Conservation (phyloP, 306 rosid species). For the Leucaena leucocephala region DNA sequence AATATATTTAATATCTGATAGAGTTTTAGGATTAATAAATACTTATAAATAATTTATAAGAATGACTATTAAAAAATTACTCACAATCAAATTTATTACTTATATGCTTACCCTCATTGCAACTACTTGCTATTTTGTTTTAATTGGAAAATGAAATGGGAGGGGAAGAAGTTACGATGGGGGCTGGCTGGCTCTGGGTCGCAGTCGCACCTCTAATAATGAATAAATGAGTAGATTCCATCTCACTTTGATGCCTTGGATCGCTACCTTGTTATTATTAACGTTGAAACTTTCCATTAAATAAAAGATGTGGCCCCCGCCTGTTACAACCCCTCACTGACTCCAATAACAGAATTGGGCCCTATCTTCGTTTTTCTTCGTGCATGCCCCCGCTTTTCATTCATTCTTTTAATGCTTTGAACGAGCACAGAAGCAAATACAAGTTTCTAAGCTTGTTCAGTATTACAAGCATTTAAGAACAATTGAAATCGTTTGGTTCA, state of each 20-base stretch:
- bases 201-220: conserved; percentile 20
- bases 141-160: too few relatives aligned
- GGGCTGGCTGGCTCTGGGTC: neutral
- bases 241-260: conserved; percentile 26
- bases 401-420: neutral
- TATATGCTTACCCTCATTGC: too few relatives aligned
- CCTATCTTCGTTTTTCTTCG: neutral
- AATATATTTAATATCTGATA: too few relatives aligned
- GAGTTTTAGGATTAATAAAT: too few relatives aligned
- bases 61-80: too few relatives aligned
- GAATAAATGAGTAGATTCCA: conserved; percentile 42
- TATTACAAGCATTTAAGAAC: neutral
- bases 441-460: neutral
- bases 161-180: conserved; percentile 13
- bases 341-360: neutral
- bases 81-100: too few relatives aligned
- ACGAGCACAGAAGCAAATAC: neutral
- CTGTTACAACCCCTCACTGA: conserved; percentile 15
- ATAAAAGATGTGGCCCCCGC: conserved; percentile 26
- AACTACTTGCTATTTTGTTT: too few relatives aligned
- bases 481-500: too few relatives aligned
- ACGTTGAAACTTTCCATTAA: neutral
- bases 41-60: too few relatives aligned
- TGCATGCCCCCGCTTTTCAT: too few relatives aligned
- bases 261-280: neutral